Conservation (phyloP, 2,329 filamentous ascomycete genomes). For the Ophiostoma angusticollis region DNA sequence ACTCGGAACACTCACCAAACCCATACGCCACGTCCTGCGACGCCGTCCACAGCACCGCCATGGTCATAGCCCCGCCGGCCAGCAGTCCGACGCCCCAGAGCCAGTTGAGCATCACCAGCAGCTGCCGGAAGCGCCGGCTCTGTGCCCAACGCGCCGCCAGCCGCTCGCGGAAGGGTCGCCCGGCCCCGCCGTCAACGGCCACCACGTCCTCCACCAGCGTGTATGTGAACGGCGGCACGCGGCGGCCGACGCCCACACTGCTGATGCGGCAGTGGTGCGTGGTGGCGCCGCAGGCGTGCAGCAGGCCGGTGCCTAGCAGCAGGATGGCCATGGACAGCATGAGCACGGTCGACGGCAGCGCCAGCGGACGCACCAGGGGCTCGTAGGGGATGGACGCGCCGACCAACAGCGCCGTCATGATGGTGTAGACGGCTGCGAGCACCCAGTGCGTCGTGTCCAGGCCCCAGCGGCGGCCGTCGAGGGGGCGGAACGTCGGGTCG, state of each 20-base stretch:
- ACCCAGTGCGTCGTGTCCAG: slow-evolving; percentile 37
- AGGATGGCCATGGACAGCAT: slow-evolving; percentile 33
- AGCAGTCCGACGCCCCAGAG: slow-evolving; percentile 43
- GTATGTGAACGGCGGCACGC: slow-evolving; percentile 47
- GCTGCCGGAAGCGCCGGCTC: slow-evolving; percentile 38
- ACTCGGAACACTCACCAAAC: slow-evolving; percentile 24
- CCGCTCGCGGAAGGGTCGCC: slow-evolving; percentile 37
- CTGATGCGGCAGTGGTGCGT: slow-evolving; percentile 52
- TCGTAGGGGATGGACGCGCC: slow-evolving; percentile 39
- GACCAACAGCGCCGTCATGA: slow-evolving; percentile 37
- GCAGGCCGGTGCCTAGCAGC: slow-evolving; percentile 27
- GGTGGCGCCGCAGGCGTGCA: slow-evolving; percentile 21
- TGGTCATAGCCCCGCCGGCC: slow-evolving; percentile 31
- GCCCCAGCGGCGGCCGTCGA: slow-evolving; percentile 31
- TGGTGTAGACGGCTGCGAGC: slow-evolving; percentile 32
- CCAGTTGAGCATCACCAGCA: slow-evolving; percentile 41
- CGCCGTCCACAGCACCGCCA: slow-evolving; percentile 35
- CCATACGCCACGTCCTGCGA: slow-evolving; percentile 33
- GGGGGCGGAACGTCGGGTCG: slow-evolving; percentile 35
- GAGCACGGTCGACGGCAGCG: slow-evolving; percentile 39
- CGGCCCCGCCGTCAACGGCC: slow-evolving; percentile 51
- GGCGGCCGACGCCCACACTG: slow-evolving; percentile 46
- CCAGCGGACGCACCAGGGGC: slow-evolving; percentile 34
- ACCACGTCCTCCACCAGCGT: slow-evolving; percentile 56
- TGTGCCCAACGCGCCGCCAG: slow-evolving; percentile 38